A percentile compares a stretch with the other conserved stretches of the same genome.
Conservation (phyloP, 768 basidiomycete genomes). For the Candolleomyces aberdarensis region DNA sequence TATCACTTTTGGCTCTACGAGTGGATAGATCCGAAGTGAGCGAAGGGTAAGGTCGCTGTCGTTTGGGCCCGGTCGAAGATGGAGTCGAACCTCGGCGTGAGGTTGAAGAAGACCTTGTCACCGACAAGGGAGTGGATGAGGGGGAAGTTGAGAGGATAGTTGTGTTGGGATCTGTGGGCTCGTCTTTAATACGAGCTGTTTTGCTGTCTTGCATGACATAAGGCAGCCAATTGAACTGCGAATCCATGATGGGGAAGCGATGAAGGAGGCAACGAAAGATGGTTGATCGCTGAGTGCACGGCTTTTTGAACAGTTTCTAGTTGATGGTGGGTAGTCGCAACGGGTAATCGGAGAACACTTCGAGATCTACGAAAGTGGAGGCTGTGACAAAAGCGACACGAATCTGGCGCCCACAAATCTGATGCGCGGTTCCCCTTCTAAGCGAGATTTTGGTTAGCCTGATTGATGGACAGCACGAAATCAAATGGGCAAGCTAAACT, state of each 20-base stretch:
- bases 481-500: neutral
- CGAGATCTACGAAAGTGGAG: constrained; percentile 7
- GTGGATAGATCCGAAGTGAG: constrained; percentile 22
- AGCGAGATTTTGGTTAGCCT: constrained; percentile 2
- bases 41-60: constrained; percentile 36
- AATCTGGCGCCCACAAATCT: constrained; percentile 7
- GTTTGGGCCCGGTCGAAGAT: constrained; percentile 29
- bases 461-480: neutral
- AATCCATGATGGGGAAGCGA: constrained; percentile 18
- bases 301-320: constrained; percentile 8
- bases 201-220: constrained; percentile 15
- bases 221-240: constrained; percentile 32
- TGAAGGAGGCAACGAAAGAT: constrained; percentile 6
- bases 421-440: neutral
- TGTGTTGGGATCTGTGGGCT: constrained; percentile 34
- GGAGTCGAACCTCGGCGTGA: constrained; percentile 29
- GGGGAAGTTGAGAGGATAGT: constrained; percentile 23
- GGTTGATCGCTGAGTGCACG: constrained; percentile 9
- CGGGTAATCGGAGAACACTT: constrained; percentile 2
- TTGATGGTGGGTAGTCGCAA: constrained; percentile 5
- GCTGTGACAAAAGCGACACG: constrained; percentile 7
- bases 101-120: constrained; percentile 25
- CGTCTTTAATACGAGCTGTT: constrained; percentile 44
- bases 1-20: constrained; percentile 28
- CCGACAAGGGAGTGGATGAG: constrained; percentile 20